phyloP scores from a whole-genome alignment of 306 rosid genomes.

The Medicago arabica region DNA sequence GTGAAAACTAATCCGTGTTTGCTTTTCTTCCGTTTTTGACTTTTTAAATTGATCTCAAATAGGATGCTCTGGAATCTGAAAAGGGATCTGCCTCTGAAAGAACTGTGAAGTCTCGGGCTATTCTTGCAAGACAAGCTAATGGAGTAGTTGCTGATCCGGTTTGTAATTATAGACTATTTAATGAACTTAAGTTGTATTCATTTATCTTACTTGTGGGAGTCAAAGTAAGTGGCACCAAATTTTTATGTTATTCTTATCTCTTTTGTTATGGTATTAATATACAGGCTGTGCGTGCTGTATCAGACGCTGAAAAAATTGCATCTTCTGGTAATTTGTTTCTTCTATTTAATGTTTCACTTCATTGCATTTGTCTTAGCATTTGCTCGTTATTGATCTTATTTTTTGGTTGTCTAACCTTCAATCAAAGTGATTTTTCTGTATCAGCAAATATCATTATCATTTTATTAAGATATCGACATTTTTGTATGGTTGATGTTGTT shows the following conservation, averaged over 20 bases:
- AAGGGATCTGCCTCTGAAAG: conserved; percentile 84
- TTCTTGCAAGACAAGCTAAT: conserved; percentile 87
- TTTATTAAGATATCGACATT: conserved; percentile 17
- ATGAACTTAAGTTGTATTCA: conserved; percentile 10
- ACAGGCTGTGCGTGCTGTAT: conserved; percentile 74
- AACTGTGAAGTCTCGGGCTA: conserved; percentile 68
- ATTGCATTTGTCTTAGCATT: not conserved
- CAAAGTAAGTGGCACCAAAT: not conserved
- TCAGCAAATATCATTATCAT: conserved; percentile 11
- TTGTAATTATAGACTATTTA: conserved; percentile 38
- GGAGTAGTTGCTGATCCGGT: conserved; percentile 89
- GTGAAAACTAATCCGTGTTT: conserved; percentile 2
- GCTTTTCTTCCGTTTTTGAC: not conserved
- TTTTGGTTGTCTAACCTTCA: conserved; percentile 23
- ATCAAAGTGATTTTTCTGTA: conserved; percentile 18
- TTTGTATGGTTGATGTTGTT: conserved; percentile 27
- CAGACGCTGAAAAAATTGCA: conserved; percentile 70
- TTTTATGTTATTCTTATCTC: conserved; percentile 20
- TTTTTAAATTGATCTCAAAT: conserved; percentile 26
- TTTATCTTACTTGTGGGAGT: conserved; percentile 8
- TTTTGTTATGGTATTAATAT: conserved; percentile 33
- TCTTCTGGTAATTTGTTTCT: conserved; percentile 66
- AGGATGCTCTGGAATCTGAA: conserved; percentile 86
- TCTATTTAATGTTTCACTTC: conserved; percentile 23
- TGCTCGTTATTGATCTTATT: conserved; percentile 11